Percentiles rank a stretch among this genome's conserved stretches.
Conservation (phyloP, 2,329 filamentous ascomycete genomes). For the Alternaria sp. region DNA sequence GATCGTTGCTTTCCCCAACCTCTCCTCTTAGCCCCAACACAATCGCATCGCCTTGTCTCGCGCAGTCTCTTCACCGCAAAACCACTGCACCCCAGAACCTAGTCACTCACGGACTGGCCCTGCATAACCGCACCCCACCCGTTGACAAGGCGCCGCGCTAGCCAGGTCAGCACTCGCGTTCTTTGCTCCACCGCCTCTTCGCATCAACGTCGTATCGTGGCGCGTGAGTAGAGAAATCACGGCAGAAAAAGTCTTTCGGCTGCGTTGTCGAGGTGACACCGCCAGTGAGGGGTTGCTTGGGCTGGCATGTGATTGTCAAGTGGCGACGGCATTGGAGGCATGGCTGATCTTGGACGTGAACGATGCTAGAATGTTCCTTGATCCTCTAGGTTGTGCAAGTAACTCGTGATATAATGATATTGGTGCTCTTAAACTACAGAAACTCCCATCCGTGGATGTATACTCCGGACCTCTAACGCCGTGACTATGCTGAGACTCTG, state of each 20-base stretch:
- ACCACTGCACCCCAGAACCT: slow-evolving; percentile 15
- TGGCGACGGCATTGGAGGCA: slow-evolving; percentile 2
- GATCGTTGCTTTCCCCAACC: slow-evolving; percentile 1
- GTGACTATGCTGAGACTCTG: slow-evolving; percentile 1
- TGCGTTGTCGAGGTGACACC: slow-evolving; percentile 12
- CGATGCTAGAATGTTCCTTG: neutral
- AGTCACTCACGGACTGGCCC: slow-evolving; percentile 6
- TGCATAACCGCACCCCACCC: slow-evolving; percentile 18
- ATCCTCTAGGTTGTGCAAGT: neutral
- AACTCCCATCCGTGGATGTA: neutral
- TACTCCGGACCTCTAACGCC: neutral
- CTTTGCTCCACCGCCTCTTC: slow-evolving; percentile 14
- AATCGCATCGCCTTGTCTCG: neutral
- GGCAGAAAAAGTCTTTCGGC: slow-evolving; percentile 8
- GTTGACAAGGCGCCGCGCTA: slow-evolving; percentile 13
- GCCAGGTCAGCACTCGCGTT: slow-evolving; percentile 6
- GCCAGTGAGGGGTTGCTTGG: neutral
- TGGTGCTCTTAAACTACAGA: neutral
- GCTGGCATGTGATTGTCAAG: slow-evolving; percentile 6
- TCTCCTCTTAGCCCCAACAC: neutral
- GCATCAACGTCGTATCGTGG: slow-evolving; percentile 7
- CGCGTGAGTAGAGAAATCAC: neutral
- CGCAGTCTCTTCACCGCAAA: slow-evolving; percentile 13
- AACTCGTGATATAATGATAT: slow-evolving; percentile 2
- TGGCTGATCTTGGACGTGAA: neutral